Base-by-base conservation (phyloP, 2,329 filamentous ascomycete species). In the Aspergillus felis region DNA sequence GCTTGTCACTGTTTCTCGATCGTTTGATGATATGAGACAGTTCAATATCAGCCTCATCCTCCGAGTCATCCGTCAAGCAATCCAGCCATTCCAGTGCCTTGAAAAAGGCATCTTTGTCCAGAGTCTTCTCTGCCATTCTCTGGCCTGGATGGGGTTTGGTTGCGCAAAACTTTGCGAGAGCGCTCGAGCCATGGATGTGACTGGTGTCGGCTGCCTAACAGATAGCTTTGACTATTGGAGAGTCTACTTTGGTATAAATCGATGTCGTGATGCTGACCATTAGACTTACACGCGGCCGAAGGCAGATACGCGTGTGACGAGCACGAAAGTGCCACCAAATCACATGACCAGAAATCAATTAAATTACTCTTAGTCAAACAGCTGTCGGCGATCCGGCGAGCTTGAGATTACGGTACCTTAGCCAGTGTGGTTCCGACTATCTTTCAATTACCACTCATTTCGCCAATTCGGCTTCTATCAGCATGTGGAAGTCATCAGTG, bases 41-140 rank as follows among this genome's bases (percentile, higher is more conserved):
- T 7, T 56, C 58, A n/a, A 69, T 61, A 12, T 65, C 54, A 5
- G 64, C 65, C 44, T 66, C 59, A 29, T 70, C 63, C 17, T 69
- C 65, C 8, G 59, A 59, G 25, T 66, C 64, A 47, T 71, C 70
- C 3, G 60, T 65, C 22, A 59, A 44, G 10, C 65, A 57, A 57
- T 72, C 72, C 41, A 75, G 57, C 29, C 57, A 51, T 44, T 76
- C 74, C 8, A 78, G 66, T 22, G 65, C 68, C 17, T 58, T 63
- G 61, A 76, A 77, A 54, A 78, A 73, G 20, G 61, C 57, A 56
- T 65, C 61, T 63, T 77, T 77, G 58, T 63, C 67, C 6, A 22
- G 50, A 27, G 38, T 53, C 53, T 35, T 54, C 50, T 54, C 55
- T 54, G 55, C 61, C 66, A 71, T 70, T 42, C 62, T 51, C 41